These are phyloP conservation scores for Deinandra increscens DNA, from an alignment of 129 eudicot species.

Conservation along the genomic window DNA sequence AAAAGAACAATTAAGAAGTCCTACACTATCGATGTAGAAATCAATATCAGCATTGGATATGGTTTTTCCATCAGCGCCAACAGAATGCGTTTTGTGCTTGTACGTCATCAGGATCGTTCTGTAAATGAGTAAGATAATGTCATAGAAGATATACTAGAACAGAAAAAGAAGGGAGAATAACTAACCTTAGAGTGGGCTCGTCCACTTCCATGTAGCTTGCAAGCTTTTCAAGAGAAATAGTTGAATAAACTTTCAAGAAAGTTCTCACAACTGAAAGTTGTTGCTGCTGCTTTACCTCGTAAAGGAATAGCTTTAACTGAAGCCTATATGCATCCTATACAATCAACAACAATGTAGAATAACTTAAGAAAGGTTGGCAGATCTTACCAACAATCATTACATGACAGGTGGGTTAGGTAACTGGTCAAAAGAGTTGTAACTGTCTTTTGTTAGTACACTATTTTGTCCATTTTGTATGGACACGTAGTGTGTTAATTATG, in stretches of 20 bases:
- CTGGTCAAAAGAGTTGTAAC: neutral
- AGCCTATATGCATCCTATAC: constrained; percentile 92
- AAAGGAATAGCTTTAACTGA: constrained; percentile 84
- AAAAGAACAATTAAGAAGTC: neutral
- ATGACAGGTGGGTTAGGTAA: neutral
- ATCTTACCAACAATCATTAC: neutral
- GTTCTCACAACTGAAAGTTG: constrained; percentile 69
- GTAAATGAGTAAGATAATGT: constrained; percentile 25
- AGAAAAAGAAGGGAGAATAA: neutral
- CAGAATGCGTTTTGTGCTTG: constrained; percentile 94
- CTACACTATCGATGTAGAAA: constrained; percentile 81
- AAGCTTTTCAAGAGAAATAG: constrained; percentile 76
- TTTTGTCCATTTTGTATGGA: neutral
- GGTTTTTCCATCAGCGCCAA: constrained; percentile 73
- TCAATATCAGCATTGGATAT: constrained; percentile 85
- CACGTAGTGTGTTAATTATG: too few relatives aligned
- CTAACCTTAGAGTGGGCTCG: constrained; percentile 76
- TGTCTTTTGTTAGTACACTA: neutral
- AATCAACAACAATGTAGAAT: neutral
- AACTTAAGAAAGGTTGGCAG: neutral
- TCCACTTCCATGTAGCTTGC: constrained; percentile 92
- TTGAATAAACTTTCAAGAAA: constrained; percentile 80
- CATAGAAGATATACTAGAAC: neutral
- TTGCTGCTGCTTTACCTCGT: constrained; percentile 96
- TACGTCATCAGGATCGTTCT: constrained; percentile 94